Evolutionary conservation across 2,329 filamentous ascomycete genomes (phyloP).

Genomic region (Lecanoromycetidae sp.): DNA sequence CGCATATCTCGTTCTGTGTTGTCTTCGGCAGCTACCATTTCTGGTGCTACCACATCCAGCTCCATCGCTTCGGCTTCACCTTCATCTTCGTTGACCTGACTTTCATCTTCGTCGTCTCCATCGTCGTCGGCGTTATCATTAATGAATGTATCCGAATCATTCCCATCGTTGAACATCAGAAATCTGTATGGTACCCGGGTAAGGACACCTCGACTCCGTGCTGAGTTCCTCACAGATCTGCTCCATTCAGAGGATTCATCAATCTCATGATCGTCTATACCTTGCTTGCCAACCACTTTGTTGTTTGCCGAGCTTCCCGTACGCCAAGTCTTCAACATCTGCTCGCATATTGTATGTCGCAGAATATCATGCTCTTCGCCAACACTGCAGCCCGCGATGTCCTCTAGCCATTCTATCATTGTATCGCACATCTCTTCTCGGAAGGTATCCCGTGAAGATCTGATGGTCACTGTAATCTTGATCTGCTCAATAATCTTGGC

Average conservation of each 20-base stretch:
- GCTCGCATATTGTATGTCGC: conserved; percentile 73
- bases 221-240: background rate
- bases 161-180: conserved; percentile 14
- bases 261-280: conserved; percentile 68
- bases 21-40: conserved; percentile 27
- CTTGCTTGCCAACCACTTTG: conserved; percentile 60
- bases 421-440: conserved; percentile 98
- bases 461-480: conserved; percentile 87
- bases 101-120: conserved; percentile 22
- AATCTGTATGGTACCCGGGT: conserved; percentile 17
- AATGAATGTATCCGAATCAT: conserved; percentile 26
- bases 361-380: conserved; percentile 69
- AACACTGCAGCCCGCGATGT: conserved; percentile 81
- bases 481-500: conserved; percentile 87
- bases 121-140: conserved; percentile 27
- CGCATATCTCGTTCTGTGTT: conserved; percentile 40
- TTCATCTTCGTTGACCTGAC: conserved; percentile 25
- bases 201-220: conserved; percentile 10
- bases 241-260: conserved; percentile 36
- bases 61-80: conserved; percentile 38
- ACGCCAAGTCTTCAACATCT: conserved; percentile 78
- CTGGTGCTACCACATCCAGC: conserved; percentile 28
- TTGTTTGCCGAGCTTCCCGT: conserved; percentile 75
- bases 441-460: conserved; percentile 88
- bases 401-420: conserved; percentile 89